phyloP scores from a whole-genome alignment of 2,329 filamentous ascomycete genomes.

The Ophiostoma sp. region DNA sequence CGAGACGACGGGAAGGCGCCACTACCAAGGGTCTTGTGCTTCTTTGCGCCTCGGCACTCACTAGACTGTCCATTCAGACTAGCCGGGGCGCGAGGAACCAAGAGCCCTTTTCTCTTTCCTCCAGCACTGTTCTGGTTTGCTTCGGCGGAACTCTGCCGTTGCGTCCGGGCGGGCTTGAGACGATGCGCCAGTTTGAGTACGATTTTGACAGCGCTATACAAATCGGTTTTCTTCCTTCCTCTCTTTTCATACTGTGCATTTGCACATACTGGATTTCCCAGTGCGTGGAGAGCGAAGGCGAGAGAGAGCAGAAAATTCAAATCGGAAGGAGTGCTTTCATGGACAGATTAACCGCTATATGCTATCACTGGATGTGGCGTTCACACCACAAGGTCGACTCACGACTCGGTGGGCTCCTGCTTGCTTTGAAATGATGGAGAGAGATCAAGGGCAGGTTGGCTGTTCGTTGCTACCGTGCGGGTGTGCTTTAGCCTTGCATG shows the following conservation, averaged over 20 bases:
- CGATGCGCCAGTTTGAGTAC: conserved; percentile 82
- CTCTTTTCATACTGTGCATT: conserved; percentile 33
- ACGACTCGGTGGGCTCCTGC: not conserved
- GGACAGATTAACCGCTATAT: not conserved
- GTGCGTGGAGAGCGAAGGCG: not conserved
- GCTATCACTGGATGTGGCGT: conserved; percentile 13
- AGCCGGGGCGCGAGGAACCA: not conserved
- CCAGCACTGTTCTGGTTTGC: conserved; percentile 16
- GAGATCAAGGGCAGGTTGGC: not conserved
- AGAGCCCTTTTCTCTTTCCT: conserved; percentile 25
- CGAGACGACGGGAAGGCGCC: conserved; percentile 41
- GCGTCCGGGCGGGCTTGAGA: conserved; percentile 35
- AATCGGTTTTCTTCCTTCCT: conserved; percentile 2
- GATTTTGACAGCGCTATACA: conserved; percentile 74
- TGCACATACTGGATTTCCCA: not conserved
- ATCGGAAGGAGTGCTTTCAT: not conserved
- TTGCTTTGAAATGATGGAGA: not conserved
- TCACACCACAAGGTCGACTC: not conserved
- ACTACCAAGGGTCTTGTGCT: conserved; percentile 29
- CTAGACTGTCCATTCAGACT: not conserved
- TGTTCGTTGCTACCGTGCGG: not conserved
- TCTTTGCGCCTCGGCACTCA: not conserved
- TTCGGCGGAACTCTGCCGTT: not conserved
- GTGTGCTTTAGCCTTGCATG: conserved; percentile 19
- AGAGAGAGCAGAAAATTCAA: not conserved